Evolutionary conservation across 2,329 filamentous ascomycete genomes (phyloP), one percentile per base, ranked within the genome.

Genomic region (Aspergillus sp.): DNA sequence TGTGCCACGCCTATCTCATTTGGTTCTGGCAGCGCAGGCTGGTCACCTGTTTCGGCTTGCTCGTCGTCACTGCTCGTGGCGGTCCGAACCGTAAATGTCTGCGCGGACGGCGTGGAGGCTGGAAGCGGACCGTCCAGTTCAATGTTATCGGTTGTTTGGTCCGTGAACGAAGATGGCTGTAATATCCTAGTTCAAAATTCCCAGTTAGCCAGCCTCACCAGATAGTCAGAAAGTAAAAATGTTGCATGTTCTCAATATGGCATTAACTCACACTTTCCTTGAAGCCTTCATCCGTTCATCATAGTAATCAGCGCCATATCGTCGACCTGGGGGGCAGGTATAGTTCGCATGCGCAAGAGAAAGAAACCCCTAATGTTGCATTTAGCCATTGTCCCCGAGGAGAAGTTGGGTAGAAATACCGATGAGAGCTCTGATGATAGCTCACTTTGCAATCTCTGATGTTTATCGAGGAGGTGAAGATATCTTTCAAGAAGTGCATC

Each of bases 251-350:
- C n/a, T 22, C 30, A 15, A 17, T 37, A 15, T 13, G 15, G 30
- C 1, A 13, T 40, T n/a, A n/a, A 61, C 64, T 60, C 68, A 79
- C 77, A 78, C 70, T 57, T 65, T 75, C 57, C 70, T 69, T 20
- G 68, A 73, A 15, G 79, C 78, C 63, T 80, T 79, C 80, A 81
- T 82, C 33, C 80, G 70, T 46, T 77, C 75, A 66, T 82, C 80
- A 58, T 80, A 82, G 61, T 77, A 80, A 53, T 82, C 79, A 37
- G 76, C 70, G 13, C 80, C 79, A 69, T 78, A 79, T 50, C 75
- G 68, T 54, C 77, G 73, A 15, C 76, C 76, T 15, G 77, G 74
- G 3, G 76, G 70, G 58, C 75, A 77, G 30, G 73, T 75, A 59
- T 78, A 79, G 60, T 82, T 81, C 39, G 79, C 79, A 56, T 80